Evolutionary conservation across 768 basidiomycete species (phyloP).

Genomic region (Leccinum imitatum): DNA sequence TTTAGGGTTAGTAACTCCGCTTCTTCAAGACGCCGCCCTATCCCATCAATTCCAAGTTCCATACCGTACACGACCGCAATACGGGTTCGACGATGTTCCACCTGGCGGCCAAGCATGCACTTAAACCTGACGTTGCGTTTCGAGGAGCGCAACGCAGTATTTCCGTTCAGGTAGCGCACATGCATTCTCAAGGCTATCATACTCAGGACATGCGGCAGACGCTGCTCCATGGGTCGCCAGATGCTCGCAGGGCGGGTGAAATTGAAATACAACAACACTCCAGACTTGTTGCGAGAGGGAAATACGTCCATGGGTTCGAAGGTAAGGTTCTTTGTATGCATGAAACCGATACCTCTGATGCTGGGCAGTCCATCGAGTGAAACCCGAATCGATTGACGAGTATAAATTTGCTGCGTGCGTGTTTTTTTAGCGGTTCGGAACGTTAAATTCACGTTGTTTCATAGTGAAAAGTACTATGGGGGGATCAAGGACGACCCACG

Average conservation of each 20-base stretch:
- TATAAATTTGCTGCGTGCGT: conserved; percentile 89
- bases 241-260: conserved; percentile 83
- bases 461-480: conserved; percentile 80
- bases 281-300: conserved; percentile 84
- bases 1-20: conserved; percentile 21
- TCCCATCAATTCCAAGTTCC: conserved; percentile 1
- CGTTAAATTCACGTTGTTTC: conserved; percentile 10
- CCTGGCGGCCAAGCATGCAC: conserved; percentile 16
- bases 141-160: conserved; percentile 44
- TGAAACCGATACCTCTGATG: conserved; percentile 5
- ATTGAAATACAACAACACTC: conserved; percentile 80
- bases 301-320: conserved; percentile 91
- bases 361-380: conserved; percentile 75
- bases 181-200: conserved; percentile 22
- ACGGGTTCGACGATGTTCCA: conserved; percentile 23
- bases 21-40: conserved; percentile 9
- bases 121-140: conserved; percentile 16
- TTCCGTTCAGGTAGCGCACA: conserved; percentile 58
- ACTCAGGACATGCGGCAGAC: conserved; percentile 50
- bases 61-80: conserved; percentile 2
- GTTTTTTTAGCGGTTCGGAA: conserved; percentile 1
- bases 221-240: conserved; percentile 89
- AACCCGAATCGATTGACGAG: conserved; percentile 73
- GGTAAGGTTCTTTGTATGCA: conserved; percentile 40
- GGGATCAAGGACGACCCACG: conserved; percentile 72